These are phyloP conservation scores for Handroanthus guayacan DNA, from an alignment of 257 asterid species.

Conservation along the genomic window DNA sequence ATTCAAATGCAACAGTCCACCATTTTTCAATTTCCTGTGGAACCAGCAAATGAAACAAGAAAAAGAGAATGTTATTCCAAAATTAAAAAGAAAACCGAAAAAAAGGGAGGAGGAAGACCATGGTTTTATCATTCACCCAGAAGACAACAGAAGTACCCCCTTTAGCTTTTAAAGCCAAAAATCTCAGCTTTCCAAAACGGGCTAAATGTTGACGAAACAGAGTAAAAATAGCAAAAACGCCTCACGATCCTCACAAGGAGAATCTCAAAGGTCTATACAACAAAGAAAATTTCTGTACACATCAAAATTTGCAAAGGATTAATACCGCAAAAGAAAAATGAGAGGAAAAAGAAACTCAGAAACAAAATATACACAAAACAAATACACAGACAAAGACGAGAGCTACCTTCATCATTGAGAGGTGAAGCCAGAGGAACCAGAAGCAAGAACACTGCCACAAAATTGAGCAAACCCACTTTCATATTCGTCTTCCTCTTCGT, in stretches of 20 bases:
- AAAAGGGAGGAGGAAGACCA: neutral
- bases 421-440: constrained; percentile 52
- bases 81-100: neutral
- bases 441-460: constrained; percentile 34
- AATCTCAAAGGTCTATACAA: constrained; percentile 19
- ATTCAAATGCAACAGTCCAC: neutral
- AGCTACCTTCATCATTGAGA: constrained; percentile 63
- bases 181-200: constrained; percentile 40
- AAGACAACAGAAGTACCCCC: constrained; percentile 26
- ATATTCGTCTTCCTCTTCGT: constrained; percentile 36
- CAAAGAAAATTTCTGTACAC: neutral
- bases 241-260: constrained; percentile 26
- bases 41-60: neutral
- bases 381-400: neutral
- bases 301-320: neutral
- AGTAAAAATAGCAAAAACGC: constrained; percentile 32
- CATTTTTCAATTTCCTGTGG: neutral
- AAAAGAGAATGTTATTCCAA: neutral
- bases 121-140: constrained; percentile 23
- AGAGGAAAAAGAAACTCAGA: neutral
- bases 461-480: constrained; percentile 27
- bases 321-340: too few relatives aligned
- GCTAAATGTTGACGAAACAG: constrained; percentile 16
- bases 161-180: constrained; percentile 36
- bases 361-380: neutral